Base-by-base conservation (phyloP, 176 grass and related monocot species). In the Musa troglodytarum region DNA sequence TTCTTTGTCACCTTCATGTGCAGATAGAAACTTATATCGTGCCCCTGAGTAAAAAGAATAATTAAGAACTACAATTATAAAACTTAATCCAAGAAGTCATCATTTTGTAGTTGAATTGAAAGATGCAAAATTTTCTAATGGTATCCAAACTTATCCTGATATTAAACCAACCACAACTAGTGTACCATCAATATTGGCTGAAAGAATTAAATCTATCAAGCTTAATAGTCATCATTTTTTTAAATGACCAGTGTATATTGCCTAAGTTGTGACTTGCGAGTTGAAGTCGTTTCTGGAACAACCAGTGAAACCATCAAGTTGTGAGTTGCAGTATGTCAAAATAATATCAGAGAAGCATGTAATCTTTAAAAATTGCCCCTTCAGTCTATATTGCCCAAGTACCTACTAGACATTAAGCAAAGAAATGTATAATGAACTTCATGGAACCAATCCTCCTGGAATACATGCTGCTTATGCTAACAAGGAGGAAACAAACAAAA, bases 1-100 rank as follows among this genome's bases (percentile, higher is more conserved):
- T 83, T 77, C 82, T 65, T 89, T 99, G 82, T 99, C 91, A 84
- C 96, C 86, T 94, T 92, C 88, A 77, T 68, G 72, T 16, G 65
- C 85, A 1, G 96, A 61, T 74, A 92, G 84, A 74, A 99, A 50
- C 67, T 89, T 99, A 77, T 89, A 87, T 53, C 83, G 79, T 77
- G 53, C 63, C 80, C 78, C 96, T 99, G 87, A 52, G 34, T 50
- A 64, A 54, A 78, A 62, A 50, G 1, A 58, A 22, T 55, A 78
- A 2, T 5, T 53, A 78, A 69, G 61, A 53, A 51, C 43, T 43
- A 43, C 3, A 43, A 43, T 43, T 43, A 6, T 43, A 43, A 43
- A 43, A 43, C 34, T 43, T 43, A 43, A 43, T 43, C 34, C 43
- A 53, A 11, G 25, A 17, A 52, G n/a, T 25, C 25, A 75, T 19